A percentile compares a stretch with the other conserved stretches of the same genome.
Conservation (phyloP, 2,329 filamentous ascomycete species). For the Trichophyton rubrum region DNA sequence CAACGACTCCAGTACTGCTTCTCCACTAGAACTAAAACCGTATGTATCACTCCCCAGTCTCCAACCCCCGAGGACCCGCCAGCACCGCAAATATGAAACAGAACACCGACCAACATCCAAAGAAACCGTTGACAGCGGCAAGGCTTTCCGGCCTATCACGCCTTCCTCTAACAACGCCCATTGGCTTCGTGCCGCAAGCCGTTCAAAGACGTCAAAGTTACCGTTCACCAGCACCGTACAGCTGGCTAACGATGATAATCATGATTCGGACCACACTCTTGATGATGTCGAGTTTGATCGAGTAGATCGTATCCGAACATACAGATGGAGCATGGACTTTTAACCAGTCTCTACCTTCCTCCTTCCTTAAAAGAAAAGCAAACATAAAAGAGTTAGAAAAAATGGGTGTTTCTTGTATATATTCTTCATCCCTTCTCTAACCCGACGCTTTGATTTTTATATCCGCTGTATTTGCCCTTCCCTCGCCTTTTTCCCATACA, state of each 20-base stretch:
- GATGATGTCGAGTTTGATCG: constrained; percentile 23
- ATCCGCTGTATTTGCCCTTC: neutral
- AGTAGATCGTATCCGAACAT: constrained; percentile 26
- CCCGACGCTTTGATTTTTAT: neutral
- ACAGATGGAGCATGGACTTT: constrained; percentile 35
- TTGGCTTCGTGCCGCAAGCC: neutral
- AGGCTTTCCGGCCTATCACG: constrained; percentile 13
- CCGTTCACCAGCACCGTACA: neutral
- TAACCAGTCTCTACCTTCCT: constrained; percentile 14
- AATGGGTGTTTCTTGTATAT: neutral
- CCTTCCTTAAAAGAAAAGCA: neutral
- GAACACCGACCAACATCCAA: constrained; percentile 20
- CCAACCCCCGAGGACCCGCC: constrained; percentile 14
- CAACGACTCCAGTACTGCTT: constrained; percentile 21
- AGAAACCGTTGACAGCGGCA: constrained; percentile 22
- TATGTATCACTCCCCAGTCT: constrained; percentile 14
- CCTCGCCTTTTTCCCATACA: neutral
- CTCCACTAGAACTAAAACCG: constrained; percentile 7
- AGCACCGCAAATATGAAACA: constrained; percentile 1
- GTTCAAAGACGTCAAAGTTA: neutral
- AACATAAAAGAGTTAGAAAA: neutral
- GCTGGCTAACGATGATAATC: constrained; percentile 10
- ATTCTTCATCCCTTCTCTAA: neutral
- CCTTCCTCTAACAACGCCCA: constrained; percentile 3
- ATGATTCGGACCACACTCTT: constrained; percentile 12